phyloP scores from a whole-genome alignment of 2,329 filamentous ascomycete species.

The Nemania abortiva region DNA sequence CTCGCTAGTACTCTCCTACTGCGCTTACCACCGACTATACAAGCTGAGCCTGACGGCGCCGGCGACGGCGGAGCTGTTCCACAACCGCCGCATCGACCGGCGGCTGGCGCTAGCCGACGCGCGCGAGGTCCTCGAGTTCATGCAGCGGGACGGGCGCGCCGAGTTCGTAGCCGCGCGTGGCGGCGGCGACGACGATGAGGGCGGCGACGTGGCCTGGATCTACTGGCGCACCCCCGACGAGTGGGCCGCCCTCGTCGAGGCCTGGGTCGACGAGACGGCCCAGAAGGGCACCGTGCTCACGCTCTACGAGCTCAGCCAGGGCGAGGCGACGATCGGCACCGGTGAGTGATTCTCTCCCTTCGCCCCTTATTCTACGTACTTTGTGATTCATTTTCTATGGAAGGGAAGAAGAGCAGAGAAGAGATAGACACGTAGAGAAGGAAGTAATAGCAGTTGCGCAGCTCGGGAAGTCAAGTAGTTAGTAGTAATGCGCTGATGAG shows the following conservation, averaged over 20 bases:
- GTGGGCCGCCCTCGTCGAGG: slow-evolving; percentile 84
- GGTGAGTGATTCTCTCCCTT: slow-evolving; percentile 62
- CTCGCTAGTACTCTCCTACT: slow-evolving; percentile 86
- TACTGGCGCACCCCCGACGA: slow-evolving; percentile 91
- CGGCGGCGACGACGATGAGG: slow-evolving; percentile 41
- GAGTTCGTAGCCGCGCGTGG: slow-evolving; percentile 66
- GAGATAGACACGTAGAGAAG: neutral
- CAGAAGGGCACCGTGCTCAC: slow-evolving; percentile 92
- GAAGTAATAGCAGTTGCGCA: neutral
- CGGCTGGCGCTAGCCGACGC: slow-evolving; percentile 64
- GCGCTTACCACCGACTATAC: slow-evolving; percentile 80
- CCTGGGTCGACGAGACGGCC: slow-evolving; percentile 87
- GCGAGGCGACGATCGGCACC: slow-evolving; percentile 80
- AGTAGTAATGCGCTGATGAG: slow-evolving; percentile 23
- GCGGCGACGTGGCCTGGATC: slow-evolving; percentile 74
- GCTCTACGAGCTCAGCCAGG: slow-evolving; percentile 89
- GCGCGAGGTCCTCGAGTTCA: slow-evolving; percentile 69
- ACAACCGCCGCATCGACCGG: slow-evolving; percentile 67
- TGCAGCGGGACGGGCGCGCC: slow-evolving; percentile 69
- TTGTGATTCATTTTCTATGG: neutral
- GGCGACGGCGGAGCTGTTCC: slow-evolving; percentile 62
- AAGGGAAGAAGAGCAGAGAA: no score
- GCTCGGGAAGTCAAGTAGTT: neutral
- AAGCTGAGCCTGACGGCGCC: slow-evolving; percentile 68
- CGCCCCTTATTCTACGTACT: slow-evolving; percentile 1